phyloP scores from a whole-genome alignment of 306 rosid genomes.

The Aeschynomene evenia region DNA sequence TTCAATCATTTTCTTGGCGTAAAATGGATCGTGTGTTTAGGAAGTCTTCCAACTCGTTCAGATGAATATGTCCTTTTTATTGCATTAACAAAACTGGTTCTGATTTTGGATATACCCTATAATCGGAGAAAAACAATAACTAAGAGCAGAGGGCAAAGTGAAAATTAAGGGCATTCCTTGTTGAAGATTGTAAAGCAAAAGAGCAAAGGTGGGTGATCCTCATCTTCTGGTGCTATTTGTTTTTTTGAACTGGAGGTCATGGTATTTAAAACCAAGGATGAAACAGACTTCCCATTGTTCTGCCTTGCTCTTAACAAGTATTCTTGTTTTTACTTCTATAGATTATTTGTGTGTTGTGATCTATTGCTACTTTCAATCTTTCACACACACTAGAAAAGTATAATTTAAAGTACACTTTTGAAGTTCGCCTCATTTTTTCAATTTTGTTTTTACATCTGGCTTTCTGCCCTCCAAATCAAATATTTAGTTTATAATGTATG shows the following conservation, averaged over 20 bases:
- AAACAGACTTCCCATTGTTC: not conserved
- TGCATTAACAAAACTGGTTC: conserved; percentile 4
- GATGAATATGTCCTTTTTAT: conserved; percentile 21
- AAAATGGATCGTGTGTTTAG: conserved; percentile 17
- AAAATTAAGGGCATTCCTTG: conserved; percentile 50
- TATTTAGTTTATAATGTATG: too few species aligned
- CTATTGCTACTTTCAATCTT: not conserved
- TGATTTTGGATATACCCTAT: conserved; percentile 21
- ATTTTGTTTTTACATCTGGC: not conserved
- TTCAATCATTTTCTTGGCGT: conserved; percentile 15
- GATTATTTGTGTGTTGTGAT: not conserved
- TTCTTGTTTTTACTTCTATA: not conserved
- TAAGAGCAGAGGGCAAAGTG: conserved; percentile 27
- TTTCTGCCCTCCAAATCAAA: too few species aligned
- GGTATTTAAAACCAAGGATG: not conserved
- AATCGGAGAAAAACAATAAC: not conserved
- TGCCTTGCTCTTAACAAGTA: not conserved
- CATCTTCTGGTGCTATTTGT: conserved; percentile 8
- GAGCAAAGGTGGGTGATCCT: conserved; percentile 47
- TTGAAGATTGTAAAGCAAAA: conserved; percentile 48
- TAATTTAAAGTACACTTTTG: not conserved
- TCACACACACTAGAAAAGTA: not conserved
- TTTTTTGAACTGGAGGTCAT: conserved; percentile 38
- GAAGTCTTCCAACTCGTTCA: conserved; percentile 1
- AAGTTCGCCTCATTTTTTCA: not conserved